phyloP scores from a whole-genome alignment of 768 basidiomycete species.

The Saitozyma sp. region DNA sequence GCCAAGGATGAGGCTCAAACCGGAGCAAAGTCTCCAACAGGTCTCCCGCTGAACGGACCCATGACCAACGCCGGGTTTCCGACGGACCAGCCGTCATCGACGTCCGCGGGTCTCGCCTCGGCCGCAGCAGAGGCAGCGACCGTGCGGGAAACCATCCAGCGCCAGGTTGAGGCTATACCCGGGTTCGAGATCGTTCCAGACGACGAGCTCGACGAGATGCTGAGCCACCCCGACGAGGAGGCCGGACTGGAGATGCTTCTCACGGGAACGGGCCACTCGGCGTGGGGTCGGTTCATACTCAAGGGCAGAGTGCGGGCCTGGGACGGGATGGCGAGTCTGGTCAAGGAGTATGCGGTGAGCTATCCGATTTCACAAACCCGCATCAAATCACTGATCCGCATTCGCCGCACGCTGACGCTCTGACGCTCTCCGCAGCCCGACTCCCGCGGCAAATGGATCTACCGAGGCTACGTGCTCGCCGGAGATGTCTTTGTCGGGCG shows the following conservation, averaged over 20 bases:
- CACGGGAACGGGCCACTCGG: conserved; percentile 50
- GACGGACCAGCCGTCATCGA: conserved; percentile 17
- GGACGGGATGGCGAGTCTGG: conserved; percentile 51
- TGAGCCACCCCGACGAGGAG: conserved; percentile 27
- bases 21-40: conserved; percentile 8
- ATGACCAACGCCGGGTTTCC: conserved; percentile 40
- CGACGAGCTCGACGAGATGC: conserved; percentile 30
- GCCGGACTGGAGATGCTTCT: conserved; percentile 47
- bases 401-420: neutral
- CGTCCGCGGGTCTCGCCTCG: conserved; percentile 22
- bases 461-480: conserved; percentile 48
- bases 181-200: conserved; percentile 43
- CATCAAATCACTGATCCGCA: no score
- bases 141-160: conserved; percentile 34
- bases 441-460: conserved; percentile 49
- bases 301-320: conserved; percentile 49
- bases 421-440: conserved; percentile 32
- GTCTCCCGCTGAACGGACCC: conserved; percentile 36
- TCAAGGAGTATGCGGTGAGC: conserved; percentile 54
- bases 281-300: conserved; percentile 52
- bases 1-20: conserved; percentile 6
- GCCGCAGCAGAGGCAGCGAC: conserved; percentile 38
- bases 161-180: conserved; percentile 36
- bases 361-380: no score
- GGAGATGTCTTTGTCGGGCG: conserved; percentile 50